A percentile compares a stretch with the other conserved stretches of the same genome.
These are phyloP conservation scores for Phytopythium ostracodes DNA, from an alignment of 352 stramenopile genomes.

Conservation along the genomic window DNA sequence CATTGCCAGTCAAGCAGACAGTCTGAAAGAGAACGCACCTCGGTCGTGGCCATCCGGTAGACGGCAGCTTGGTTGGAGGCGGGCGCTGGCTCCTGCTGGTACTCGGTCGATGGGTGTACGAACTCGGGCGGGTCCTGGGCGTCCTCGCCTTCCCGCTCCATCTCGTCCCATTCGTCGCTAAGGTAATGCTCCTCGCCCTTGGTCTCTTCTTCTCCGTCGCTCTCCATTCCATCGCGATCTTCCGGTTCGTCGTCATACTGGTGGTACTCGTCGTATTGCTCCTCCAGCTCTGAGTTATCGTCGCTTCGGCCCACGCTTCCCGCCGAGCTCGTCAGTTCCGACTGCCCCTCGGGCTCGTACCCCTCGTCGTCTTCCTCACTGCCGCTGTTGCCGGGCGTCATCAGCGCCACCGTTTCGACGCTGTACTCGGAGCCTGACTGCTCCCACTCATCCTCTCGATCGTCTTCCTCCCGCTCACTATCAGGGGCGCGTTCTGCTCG, in stretches of 20 bases:
- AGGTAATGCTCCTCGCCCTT: neutral
- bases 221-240: constrained; percentile 6
- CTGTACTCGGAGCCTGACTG: constrained; percentile 13
- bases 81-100: constrained; percentile 1
- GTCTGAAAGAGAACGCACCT: constrained; percentile 15
- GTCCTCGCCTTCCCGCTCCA: neutral
- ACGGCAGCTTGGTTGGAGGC: constrained; percentile 7
- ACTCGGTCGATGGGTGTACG: constrained; percentile 1
- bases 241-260: neutral
- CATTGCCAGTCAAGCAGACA: neutral
- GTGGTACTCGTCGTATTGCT: neutral
- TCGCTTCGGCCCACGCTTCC: neutral
- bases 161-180: constrained; percentile 9
- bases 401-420: constrained; percentile 43
- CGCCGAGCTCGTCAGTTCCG: constrained; percentile 1
- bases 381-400: constrained; percentile 23
- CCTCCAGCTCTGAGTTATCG: neutral
- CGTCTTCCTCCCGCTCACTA: neutral
- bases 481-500: neutral
- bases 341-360: constrained; percentile 12
- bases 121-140: neutral
- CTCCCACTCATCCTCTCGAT: constrained; percentile 24
- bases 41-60: constrained; percentile 15
- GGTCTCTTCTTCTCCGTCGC: constrained; percentile 8
- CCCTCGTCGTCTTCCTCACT: constrained; percentile 18